phyloP scores from a whole-genome alignment of 2,329 filamentous ascomycete species.

The Pseudocercospora eumusae region DNA sequence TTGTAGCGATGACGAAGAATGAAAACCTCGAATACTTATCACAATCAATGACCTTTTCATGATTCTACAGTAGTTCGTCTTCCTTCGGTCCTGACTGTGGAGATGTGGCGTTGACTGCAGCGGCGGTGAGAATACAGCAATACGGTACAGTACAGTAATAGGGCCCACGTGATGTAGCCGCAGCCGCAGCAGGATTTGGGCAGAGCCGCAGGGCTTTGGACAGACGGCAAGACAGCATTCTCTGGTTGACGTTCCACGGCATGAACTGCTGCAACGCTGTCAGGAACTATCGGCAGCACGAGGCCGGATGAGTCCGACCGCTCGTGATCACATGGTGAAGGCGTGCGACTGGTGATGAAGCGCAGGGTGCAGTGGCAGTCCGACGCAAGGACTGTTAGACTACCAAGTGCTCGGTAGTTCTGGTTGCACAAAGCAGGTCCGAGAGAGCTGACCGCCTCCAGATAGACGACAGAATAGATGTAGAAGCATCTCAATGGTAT shows the following conservation, averaged over 20 bases:
- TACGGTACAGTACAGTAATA: too few species aligned
- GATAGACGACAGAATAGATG: neutral
- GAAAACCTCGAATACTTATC: neutral
- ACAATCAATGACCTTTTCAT: neutral
- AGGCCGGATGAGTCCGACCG: conserved; percentile 10
- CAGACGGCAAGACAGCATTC: conserved; percentile 2
- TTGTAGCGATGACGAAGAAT: neutral
- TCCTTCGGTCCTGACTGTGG: neutral
- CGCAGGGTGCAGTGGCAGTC: conserved; percentile 18
- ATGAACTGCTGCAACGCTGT: conserved; percentile 28
- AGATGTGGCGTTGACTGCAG: neutral
- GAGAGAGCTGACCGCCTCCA: conserved; percentile 13
- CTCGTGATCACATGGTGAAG: conserved; percentile 21
- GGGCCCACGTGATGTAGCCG: conserved; percentile 6
- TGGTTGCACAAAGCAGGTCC: conserved; percentile 22
- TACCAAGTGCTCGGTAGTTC: conserved; percentile 15
- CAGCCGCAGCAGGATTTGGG: neutral
- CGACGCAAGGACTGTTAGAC: conserved; percentile 23
- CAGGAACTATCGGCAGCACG: conserved; percentile 26
- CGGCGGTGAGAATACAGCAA: conserved; percentile 9
- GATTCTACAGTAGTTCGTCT: neutral
- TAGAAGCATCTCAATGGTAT: too few species aligned
- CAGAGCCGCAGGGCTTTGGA: neutral
- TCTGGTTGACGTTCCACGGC: conserved; percentile 8
- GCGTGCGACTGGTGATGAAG: conserved; percentile 23